Evolutionary conservation across 257 asterid species (phyloP).

Genomic region (Cordia subcordata): DNA sequence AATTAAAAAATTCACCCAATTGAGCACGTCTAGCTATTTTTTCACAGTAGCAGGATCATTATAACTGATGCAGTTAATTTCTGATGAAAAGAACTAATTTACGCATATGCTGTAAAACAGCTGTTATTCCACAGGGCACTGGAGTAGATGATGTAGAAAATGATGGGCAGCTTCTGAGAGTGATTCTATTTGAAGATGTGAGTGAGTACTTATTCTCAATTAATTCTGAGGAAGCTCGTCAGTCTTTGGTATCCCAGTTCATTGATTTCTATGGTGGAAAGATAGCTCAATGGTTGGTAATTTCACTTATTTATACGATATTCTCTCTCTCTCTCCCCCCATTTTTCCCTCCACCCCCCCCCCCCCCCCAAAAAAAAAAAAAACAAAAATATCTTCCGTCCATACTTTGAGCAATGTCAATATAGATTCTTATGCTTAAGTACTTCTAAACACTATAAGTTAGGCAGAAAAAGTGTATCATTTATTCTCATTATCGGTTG

Average conservation of each 20-base stretch:
- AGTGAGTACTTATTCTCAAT: conserved; percentile 79
- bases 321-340: too few species aligned
- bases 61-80: neutral
- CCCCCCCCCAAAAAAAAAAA: too few species aligned
- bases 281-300: conserved; percentile 80
- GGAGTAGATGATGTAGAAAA: conserved; percentile 45
- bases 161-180: conserved; percentile 81
- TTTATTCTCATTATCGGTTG: too few species aligned
- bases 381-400: too few species aligned
- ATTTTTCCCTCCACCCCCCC: too few species aligned
- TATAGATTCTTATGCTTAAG: too few species aligned
- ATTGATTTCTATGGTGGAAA: conserved; percentile 89
- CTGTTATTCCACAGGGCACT: conserved; percentile 25
- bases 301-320: neutral
- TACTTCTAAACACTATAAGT: too few species aligned
- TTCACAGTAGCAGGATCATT: too few species aligned
- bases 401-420: too few species aligned
- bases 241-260: conserved; percentile 72
- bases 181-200: conserved; percentile 77
- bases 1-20: too few species aligned
- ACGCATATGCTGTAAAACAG: conserved; percentile 28
- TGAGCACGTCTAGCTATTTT: too few species aligned
- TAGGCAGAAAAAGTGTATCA: too few species aligned
- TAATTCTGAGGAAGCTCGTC: conserved; percentile 68
- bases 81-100: neutral